phyloP scores from a whole-genome alignment of 805 yeast genomes.

The Grigorovia humatica region DNA sequence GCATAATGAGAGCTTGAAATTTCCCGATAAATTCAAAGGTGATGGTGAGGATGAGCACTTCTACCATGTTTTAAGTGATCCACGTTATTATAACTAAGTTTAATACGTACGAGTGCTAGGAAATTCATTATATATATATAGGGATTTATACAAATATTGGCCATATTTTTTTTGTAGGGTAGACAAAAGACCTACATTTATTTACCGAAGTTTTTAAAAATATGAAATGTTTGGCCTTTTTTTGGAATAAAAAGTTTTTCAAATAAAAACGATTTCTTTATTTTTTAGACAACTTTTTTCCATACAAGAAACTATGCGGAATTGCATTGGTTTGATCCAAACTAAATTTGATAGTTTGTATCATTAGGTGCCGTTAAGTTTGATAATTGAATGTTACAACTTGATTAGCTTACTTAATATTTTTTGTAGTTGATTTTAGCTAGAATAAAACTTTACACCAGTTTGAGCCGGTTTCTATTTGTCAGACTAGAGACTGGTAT shows the following conservation, averaged over 20 bases:
- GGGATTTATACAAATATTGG: not conserved
- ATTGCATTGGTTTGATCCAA: conserved; percentile 2
- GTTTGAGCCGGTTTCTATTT: conserved; percentile 20
- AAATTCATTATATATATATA: not conserved
- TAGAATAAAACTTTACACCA: conserved; percentile 15
- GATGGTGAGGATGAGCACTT: conserved; percentile 90
- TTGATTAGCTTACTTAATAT: not conserved
- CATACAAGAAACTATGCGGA: not conserved
- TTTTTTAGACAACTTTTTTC: not conserved
- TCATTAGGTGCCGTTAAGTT: not conserved
- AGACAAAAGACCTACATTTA: not conserved
- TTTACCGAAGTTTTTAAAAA: not conserved
- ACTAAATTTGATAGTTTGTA: not conserved
- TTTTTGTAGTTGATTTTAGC: conserved; percentile 8
- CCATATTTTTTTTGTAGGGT: not conserved
- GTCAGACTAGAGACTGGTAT: conserved; percentile 21
- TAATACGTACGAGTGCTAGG: not conserved
- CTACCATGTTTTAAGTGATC: conserved; percentile 92
- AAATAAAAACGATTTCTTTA: not conserved
- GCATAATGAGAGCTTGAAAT: conserved; percentile 47
- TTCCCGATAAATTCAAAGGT: conserved; percentile 73
- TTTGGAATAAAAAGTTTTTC: not conserved
- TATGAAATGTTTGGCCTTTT: not conserved
- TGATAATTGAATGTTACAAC: not conserved
- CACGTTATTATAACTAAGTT: conserved; percentile 49